A percentile compares a stretch with the other conserved stretches of the same genome.
These are phyloP conservation scores for Urochloa ruziziensis DNA, from an alignment of 176 grass and related monocot species.

Conservation along the genomic window DNA sequence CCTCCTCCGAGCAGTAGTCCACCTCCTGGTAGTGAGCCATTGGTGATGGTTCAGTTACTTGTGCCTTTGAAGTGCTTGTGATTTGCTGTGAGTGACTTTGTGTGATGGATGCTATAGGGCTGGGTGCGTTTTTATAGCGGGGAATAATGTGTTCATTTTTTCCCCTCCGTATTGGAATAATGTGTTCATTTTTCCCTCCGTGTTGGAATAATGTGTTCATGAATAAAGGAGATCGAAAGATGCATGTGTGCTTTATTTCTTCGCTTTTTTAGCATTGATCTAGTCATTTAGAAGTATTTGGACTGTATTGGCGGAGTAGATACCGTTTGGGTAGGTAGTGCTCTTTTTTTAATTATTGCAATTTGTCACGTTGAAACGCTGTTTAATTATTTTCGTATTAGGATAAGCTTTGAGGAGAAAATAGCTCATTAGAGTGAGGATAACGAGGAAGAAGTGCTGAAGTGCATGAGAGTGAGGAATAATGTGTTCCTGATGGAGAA, in stretches of 20 bases:
- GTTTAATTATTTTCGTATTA: background rate
- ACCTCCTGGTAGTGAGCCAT: slow-evolving; percentile 47
- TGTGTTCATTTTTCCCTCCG: background rate
- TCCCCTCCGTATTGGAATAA: no score
- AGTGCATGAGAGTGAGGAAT: slow-evolving; percentile 8
- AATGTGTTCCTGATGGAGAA: background rate
- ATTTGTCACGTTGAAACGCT: no score
- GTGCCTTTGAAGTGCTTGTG: background rate
- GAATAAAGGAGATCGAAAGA: background rate
- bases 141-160: no score
- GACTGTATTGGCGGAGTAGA: background rate
- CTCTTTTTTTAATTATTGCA: background rate
- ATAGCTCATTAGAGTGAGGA: background rate
- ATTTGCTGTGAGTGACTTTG: background rate
- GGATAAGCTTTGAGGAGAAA: no score
- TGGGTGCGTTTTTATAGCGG: slow-evolving; percentile 25
- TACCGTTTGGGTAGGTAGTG: background rate
- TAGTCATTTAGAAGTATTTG: background rate
- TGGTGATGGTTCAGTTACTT: background rate
- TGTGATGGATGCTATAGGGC: background rate
- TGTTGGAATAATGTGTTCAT: slow-evolving; percentile 16
- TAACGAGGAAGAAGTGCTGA: background rate
- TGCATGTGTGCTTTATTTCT: background rate
- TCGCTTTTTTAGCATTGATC: background rate
- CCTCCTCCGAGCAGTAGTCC: slow-evolving; percentile 48